Percentiles rank a stretch among this genome's conserved stretches.
These are phyloP conservation scores for Globisporangium nunn DNA, from an alignment of 352 stramenopile genomes.

Conservation along the genomic window DNA sequence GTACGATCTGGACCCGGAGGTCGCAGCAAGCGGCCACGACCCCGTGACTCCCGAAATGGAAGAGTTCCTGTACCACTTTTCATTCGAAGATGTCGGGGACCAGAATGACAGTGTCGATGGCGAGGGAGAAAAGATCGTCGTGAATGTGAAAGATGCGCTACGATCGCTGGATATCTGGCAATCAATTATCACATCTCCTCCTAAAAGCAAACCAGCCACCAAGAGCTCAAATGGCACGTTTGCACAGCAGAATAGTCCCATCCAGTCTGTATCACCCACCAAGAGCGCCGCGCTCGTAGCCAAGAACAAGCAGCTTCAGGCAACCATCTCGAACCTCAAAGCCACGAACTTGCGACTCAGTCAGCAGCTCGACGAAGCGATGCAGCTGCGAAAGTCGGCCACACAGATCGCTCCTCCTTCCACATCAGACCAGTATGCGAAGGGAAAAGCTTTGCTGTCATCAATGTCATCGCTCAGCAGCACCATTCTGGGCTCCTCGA, in stretches of 20 bases:
- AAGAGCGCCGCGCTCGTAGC: slow-evolving; percentile 20
- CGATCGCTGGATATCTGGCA: slow-evolving; percentile 55
- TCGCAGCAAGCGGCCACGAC: slow-evolving; percentile 12
- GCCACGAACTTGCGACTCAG: slow-evolving; percentile 39
- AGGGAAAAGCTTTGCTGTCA: no score
- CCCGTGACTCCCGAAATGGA: slow-evolving; percentile 55
- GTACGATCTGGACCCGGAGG: slow-evolving; percentile 37
- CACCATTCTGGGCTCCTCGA: background rate
- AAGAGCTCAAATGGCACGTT: slow-evolving; percentile 17
- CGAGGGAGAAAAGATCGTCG: slow-evolving; percentile 23
- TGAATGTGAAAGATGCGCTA: slow-evolving; percentile 51
- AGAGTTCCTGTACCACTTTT: slow-evolving; percentile 41
- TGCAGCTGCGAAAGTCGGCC: background rate
- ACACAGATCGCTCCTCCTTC: no score
- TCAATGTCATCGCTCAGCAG: background rate
- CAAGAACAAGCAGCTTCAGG: slow-evolving; percentile 39
- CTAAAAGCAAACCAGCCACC: slow-evolving; percentile 19
- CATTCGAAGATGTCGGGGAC: slow-evolving; percentile 19
- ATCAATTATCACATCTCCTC: slow-evolving; percentile 1
- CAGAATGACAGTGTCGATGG: background rate
- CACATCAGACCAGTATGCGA: no score
- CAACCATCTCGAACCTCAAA: slow-evolving; percentile 34
- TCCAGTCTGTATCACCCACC: background rate
- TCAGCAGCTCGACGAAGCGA: slow-evolving; percentile 16
- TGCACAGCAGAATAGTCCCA: no score